Percentiles rank a stretch among this genome's conserved stretches.
Conservation (phyloP, 106 monocot species). For the Vanilla planifolia region DNA sequence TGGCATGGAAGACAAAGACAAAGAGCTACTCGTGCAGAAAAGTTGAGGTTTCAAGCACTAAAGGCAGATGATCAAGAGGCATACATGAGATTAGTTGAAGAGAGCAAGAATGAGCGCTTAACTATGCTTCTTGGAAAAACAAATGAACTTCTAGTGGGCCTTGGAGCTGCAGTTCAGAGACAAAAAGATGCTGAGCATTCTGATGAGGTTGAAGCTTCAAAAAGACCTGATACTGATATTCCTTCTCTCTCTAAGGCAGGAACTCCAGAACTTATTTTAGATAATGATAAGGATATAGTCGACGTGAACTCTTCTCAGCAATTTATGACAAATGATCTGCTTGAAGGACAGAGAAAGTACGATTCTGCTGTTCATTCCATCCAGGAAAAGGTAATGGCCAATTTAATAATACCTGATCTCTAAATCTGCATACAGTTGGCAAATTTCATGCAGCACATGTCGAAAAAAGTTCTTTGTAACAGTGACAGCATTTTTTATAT, state of each 20-base stretch:
- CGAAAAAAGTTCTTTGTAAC: neutral
- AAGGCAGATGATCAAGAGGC: slow-evolving; percentile 98
- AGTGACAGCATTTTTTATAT: too few relatives aligned
- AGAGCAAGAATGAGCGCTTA: slow-evolving; percentile 95
- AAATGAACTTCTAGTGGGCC: slow-evolving; percentile 95
- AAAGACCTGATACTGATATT: slow-evolving; percentile 31
- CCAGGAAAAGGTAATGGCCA: slow-evolving; percentile 77
- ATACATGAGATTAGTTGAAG: slow-evolving; percentile 98
- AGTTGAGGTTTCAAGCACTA: slow-evolving; percentile 74
- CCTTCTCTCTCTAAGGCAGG: slow-evolving; percentile 33
- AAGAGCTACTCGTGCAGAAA: slow-evolving; percentile 81
- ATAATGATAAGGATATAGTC: slow-evolving; percentile 36
- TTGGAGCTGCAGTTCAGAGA: slow-evolving; percentile 92
- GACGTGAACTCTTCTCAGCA: slow-evolving; percentile 18
- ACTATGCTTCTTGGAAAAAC: slow-evolving; percentile 95
- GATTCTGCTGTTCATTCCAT: slow-evolving; percentile 94
- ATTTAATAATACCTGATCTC: neutral
- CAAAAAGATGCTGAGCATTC: slow-evolving; percentile 89
- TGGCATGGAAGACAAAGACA: slow-evolving; percentile 97
- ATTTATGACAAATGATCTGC: slow-evolving; percentile 63
- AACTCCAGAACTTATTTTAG: slow-evolving; percentile 28
- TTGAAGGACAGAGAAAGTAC: slow-evolving; percentile 90
- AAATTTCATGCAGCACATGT: neutral
- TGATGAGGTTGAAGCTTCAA: slow-evolving; percentile 26
- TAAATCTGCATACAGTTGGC: neutral